phyloP scores from a whole-genome alignment of 176 grass and related monocot species.

The Oryza coarctata region DNA sequence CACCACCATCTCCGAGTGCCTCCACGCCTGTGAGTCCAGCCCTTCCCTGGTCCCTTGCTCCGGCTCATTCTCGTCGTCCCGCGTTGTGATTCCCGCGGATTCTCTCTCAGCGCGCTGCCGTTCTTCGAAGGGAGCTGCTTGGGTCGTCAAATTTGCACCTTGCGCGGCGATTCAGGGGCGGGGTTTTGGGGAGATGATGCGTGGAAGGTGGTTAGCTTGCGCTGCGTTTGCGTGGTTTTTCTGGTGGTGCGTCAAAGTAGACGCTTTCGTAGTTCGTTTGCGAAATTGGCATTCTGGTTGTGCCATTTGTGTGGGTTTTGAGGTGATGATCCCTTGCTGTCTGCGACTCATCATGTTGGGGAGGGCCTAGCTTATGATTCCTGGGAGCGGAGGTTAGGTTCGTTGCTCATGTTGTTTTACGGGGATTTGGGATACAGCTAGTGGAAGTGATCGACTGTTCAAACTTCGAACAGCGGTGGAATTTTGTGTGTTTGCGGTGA shows the following conservation, averaged over 20 bases:
- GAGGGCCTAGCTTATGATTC: not conserved
- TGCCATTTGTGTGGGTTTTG: slow-evolving; percentile 7
- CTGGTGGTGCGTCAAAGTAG: not conserved
- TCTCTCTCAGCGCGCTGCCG: not conserved
- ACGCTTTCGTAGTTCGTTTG: not conserved
- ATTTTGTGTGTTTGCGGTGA: not conserved
- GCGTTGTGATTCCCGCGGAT: not conserved
- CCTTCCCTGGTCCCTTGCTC: not conserved
- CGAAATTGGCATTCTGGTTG: not conserved
- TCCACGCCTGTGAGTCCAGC: slow-evolving; percentile 65
- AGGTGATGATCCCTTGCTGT: not conserved
- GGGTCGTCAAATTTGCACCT: slow-evolving; percentile 3
- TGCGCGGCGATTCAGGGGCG: not conserved
- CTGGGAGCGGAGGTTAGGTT: not conserved
- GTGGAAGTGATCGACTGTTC: not conserved
- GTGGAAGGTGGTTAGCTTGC: slow-evolving; percentile 27
- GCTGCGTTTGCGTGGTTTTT: not conserved
- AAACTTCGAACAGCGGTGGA: not conserved
- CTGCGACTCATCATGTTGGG: not conserved
- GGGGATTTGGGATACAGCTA: slow-evolving; percentile 13
- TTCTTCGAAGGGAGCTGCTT: not conserved
- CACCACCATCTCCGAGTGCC: slow-evolving; percentile 76
- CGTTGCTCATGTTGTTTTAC: not conserved
- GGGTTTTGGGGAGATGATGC: not conserved
- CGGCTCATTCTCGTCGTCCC: not conserved